These are phyloP conservation scores for Coccomyxa subellipsoidea DNA, from an alignment of 163 green algal species.

Conservation along the genomic window DNA sequence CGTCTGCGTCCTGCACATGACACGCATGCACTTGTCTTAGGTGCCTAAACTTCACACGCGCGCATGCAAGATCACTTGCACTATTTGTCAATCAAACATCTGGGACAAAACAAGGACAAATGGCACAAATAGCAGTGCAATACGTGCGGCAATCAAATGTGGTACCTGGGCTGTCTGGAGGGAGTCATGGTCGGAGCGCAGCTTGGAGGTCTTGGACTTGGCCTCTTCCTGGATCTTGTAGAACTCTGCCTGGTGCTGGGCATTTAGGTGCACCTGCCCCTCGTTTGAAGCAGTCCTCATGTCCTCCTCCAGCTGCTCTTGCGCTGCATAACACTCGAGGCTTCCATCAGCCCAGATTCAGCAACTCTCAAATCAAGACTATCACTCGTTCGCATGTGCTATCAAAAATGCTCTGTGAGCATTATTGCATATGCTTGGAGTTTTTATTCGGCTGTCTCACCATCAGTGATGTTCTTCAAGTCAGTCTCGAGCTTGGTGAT, in stretches of 20 bases:
- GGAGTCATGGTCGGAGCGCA: conserved; percentile 48
- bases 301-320: conserved; percentile 42
- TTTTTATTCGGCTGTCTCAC: no score
- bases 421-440: no score
- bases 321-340: conserved; percentile 32
- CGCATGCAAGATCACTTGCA: no score
- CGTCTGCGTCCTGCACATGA: conserved; percentile 32
- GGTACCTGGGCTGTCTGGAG: conserved; percentile 28
- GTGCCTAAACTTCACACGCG: no score
- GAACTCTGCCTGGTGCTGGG: conserved; percentile 64
- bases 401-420: no score
- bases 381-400: no score
- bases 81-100: no score
- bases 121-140: no score
- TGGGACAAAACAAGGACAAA: no score
- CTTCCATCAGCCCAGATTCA: conserved; percentile 55
- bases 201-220: conserved; percentile 39
- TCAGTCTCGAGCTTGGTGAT: conserved; percentile 53
- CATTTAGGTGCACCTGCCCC: conserved; percentile 38
- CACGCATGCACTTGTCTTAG: not conserved
- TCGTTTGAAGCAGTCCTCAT: conserved; percentile 3
- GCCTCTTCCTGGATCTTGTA: conserved; percentile 64
- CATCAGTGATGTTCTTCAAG: conserved; percentile 53
- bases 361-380: no score
- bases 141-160: no score